These are phyloP conservation scores for Anastatica hierochuntica DNA, from an alignment of 345 rosid species.

Conservation along the genomic window DNA sequence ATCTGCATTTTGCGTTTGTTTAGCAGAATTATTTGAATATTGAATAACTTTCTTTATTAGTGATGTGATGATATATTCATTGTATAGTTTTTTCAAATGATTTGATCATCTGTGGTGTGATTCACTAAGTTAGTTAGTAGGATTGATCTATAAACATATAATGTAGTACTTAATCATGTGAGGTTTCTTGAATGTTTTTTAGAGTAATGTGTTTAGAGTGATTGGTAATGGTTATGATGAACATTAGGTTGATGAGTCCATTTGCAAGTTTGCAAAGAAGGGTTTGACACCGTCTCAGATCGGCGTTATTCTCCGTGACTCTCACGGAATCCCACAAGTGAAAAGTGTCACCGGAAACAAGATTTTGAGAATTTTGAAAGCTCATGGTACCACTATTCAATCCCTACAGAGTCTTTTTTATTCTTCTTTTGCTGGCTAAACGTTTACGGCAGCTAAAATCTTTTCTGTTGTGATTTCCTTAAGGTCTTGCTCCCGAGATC, in stretches of 20 bases:
- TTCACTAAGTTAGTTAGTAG: too few species aligned
- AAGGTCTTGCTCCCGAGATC: constrained; percentile 85
- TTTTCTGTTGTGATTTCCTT: background rate
- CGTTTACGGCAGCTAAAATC: background rate
- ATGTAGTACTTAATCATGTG: too few species aligned
- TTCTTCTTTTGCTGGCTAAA: background rate
- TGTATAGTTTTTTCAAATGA: too few species aligned
- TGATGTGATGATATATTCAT: background rate
- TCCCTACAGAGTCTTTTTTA: background rate
- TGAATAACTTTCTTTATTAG: background rate
- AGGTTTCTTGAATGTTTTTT: background rate
- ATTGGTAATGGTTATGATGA: background rate
- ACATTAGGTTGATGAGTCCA: constrained; percentile 49
- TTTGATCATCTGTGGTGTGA: too few species aligned
- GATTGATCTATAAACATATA: too few species aligned
- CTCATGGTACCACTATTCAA: constrained; percentile 33
- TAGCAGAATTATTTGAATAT: background rate
- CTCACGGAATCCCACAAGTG: constrained; percentile 68
- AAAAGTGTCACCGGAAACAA: constrained; percentile 64
- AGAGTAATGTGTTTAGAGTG: background rate
- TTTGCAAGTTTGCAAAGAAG: constrained; percentile 67
- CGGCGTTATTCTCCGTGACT: constrained; percentile 71
- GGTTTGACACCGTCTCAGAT: constrained; percentile 74
- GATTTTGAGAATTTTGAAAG: constrained; percentile 55
- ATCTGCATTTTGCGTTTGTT: background rate